Percentiles rank a stretch among this genome's conserved stretches.
phyloP scores from a whole-genome alignment of 257 asterid species.

The Capsicum chinense region DNA sequence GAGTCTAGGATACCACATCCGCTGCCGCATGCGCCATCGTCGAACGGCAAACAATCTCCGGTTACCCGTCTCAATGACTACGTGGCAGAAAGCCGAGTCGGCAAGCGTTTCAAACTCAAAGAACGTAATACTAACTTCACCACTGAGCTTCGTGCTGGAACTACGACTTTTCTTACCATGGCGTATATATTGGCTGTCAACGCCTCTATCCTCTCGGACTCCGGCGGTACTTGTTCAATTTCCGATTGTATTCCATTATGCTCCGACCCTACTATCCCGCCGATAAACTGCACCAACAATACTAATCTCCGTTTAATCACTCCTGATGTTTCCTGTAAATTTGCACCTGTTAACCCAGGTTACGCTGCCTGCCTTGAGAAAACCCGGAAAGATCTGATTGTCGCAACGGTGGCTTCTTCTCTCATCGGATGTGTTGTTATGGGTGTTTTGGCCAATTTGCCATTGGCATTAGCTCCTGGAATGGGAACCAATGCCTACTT shows the following conservation, averaged over 20 bases:
- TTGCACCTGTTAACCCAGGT: conserved; percentile 87
- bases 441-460: conserved; percentile 83
- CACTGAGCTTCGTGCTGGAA: conserved; percentile 98
- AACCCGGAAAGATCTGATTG: conserved; percentile 71
- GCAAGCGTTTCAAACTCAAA: conserved; percentile 70
- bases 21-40: conserved; percentile 28
- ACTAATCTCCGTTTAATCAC: conserved; percentile 52
- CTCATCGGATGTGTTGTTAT: conserved; percentile 79
- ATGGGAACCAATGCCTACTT: conserved; percentile 94
- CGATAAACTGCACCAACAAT: conserved; percentile 48
- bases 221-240: conserved; percentile 93
- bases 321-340: conserved; percentile 76
- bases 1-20: conserved; percentile 46
- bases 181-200: conserved; percentile 98
- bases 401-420: conserved; percentile 85
- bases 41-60: conserved; percentile 34
- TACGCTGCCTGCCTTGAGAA: conserved; percentile 75
- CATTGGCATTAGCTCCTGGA: conserved; percentile 86
- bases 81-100: conserved; percentile 58
- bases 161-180: conserved; percentile 96
- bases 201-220: conserved; percentile 87
- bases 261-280: conserved; percentile 55
- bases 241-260: conserved; percentile 87
- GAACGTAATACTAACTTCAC: conserved; percentile 86
- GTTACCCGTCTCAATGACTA: conserved; percentile 59